Conservation (phyloP, 768 basidiomycete genomes). For the Asterophora parasitica region DNA sequence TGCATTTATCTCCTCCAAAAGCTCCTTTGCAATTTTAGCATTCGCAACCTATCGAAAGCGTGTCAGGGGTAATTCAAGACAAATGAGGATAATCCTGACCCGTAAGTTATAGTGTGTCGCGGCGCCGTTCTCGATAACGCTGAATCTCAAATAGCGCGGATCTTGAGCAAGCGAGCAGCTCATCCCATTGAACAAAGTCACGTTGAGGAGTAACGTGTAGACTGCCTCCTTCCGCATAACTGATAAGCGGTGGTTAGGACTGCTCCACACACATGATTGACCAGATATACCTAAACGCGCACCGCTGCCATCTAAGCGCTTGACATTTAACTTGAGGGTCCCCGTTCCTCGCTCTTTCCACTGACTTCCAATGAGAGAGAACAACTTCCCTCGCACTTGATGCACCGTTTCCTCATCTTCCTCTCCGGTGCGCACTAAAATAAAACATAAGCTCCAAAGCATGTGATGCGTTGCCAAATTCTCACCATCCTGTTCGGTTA, state of each 20-base stretch:
- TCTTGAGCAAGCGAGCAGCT: conserved; percentile 67
- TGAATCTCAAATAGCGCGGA: conserved; percentile 74
- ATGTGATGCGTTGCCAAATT: conserved; percentile 6
- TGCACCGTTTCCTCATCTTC: conserved; percentile 76
- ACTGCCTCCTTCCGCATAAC: conserved; percentile 89
- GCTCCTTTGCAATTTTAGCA: conserved; percentile 66
- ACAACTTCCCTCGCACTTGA: conserved; percentile 76
- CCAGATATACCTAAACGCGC: conserved; percentile 59
- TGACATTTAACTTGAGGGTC: conserved; percentile 64
- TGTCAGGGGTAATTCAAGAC: conserved; percentile 3
- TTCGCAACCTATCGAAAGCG: conserved; percentile 46
- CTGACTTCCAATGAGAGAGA: conserved; percentile 51
- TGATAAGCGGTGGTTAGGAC: conserved; percentile 20
- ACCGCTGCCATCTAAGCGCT: conserved; percentile 54
- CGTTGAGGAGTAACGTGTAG: conserved; percentile 67
- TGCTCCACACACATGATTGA: background rate
- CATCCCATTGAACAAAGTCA: conserved; percentile 77
- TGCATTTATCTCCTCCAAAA: conserved; percentile 52
- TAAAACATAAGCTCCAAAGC: background rate
- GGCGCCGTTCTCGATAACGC: conserved; percentile 56
- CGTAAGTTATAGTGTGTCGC: conserved; percentile 73
- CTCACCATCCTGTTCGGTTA: conserved; percentile 70
- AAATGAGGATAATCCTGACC: conserved; percentile 37
- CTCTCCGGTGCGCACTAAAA: conserved; percentile 68
- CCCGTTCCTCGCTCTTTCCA: conserved; percentile 83